Evolutionary conservation across 306 rosid species (phyloP), one percentile per base, ranked within the genome.

Genomic region (Sesbania bispinosa): DNA sequence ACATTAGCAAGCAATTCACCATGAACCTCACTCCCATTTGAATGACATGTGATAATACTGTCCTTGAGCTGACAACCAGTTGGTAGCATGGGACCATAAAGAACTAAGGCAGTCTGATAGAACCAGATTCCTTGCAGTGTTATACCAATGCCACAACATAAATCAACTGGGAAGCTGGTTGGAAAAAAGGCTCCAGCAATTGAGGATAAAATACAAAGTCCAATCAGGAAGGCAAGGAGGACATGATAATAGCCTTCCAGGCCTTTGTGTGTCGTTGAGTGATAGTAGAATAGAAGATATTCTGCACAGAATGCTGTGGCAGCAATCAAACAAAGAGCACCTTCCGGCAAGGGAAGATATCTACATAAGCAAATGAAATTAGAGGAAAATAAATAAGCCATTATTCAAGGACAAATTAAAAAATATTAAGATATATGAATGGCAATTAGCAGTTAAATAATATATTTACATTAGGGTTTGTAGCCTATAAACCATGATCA

Each of bases 61-160:
- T 81, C 91, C 73, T 61, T 87, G 36, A 87, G 85, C 61, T 10
- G 52, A 67, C 97, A 92, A 60, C 97, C 97, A 6, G 87, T 77
- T 5, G 96, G 97, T 86, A 92, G 84, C 96, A 88, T 80, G 35
- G 96, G 89, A 30, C 97, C 97, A 13, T 80, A 92, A 8, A 92
- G 89, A 76, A 93, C 89, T 77, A 92, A 85, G 4, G 97, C 96
- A 26, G 93, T 88, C 71, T 87, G 97, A 84, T 92, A 92, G 79
- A 92, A 92, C 97, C 97, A 92, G 35, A 92, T 80, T 60, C 97
- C 97, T 67, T 92, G 97, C 23, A 92, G 88, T 50, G 91, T 81
- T 16, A 92, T 72, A 64, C 82, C 89, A 33, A 92, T 79, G 54
- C 97, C 89, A 10, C 67, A 53, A 19, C 91, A 87, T 75, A 92